These are phyloP conservation scores for Theileria annulata DNA, from an alignment of 169 alveolate genomes.

Conservation along the genomic window DNA sequence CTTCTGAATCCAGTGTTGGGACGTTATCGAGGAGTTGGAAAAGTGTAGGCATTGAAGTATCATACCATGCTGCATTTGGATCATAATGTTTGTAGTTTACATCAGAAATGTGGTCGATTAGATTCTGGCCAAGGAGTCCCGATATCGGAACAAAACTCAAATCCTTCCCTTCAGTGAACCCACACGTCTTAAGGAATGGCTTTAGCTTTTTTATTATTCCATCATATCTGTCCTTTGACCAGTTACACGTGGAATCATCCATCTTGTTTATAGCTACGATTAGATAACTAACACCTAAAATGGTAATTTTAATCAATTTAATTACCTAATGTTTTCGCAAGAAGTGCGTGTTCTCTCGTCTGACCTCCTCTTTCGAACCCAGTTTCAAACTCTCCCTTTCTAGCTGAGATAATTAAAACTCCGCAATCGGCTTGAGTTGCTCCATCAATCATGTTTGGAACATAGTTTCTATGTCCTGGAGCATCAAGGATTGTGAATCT, in stretches of 20 bases:
- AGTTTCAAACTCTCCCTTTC: constrained; percentile 98
- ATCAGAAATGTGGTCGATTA: constrained; percentile 81
- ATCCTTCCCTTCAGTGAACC: constrained; percentile 87
- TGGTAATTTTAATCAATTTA: background rate
- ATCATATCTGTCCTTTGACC: constrained; percentile 91
- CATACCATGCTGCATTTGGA: constrained; percentile 77
- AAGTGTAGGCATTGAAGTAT: constrained; percentile 79
- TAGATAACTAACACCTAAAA: constrained; percentile 91
- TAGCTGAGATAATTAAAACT: constrained; percentile 95
- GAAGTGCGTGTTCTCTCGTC: constrained; percentile 98
- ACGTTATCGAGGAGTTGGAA: constrained; percentile 80
- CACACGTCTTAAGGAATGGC: constrained; percentile 89
- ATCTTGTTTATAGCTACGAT: constrained; percentile 97
- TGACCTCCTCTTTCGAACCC: constrained; percentile 99
- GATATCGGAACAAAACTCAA: constrained; percentile 94
- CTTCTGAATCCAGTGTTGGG: constrained; percentile 76
- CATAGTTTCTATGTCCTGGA: constrained; percentile 99
- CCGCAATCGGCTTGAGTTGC: constrained; percentile 99
- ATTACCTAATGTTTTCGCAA: constrained; percentile 93
- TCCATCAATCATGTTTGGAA: constrained; percentile 99
- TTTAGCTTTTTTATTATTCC: constrained; percentile 82
- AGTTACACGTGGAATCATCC: constrained; percentile 97
- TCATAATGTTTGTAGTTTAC: constrained; percentile 51
- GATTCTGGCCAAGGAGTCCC: constrained; percentile 95
- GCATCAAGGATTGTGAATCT: constrained; percentile 99